These are phyloP conservation scores for Saccharomyces hybrid DNA, from an alignment of 1,139 yeast species.

Conservation along the genomic window DNA sequence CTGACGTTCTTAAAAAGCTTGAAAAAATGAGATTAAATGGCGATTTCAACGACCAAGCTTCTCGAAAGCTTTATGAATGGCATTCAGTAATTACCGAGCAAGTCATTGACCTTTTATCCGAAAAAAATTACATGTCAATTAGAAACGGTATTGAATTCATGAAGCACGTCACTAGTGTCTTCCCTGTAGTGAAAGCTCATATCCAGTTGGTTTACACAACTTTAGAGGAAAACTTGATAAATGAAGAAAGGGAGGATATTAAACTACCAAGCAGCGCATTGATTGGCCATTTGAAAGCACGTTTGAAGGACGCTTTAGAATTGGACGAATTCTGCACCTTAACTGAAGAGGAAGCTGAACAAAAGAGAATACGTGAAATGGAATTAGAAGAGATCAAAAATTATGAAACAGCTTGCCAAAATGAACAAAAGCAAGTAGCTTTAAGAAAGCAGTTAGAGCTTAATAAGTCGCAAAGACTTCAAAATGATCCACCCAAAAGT, in stretches of 20 bases:
- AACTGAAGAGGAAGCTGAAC: constrained; percentile 32
- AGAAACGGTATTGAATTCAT: constrained; percentile 75
- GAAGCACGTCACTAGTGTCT: constrained; percentile 56
- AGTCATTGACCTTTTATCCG: constrained; percentile 42
- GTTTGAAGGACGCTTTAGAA: constrained; percentile 50
- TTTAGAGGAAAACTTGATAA: constrained; percentile 42
- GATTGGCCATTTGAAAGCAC: constrained; percentile 60
- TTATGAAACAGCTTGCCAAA: constrained; percentile 24
- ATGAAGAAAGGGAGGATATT: constrained; percentile 72
- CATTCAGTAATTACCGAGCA: constrained; percentile 44
- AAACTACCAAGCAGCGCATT: constrained; percentile 73
- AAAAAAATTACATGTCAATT: constrained; percentile 65
- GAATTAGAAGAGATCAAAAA: constrained; percentile 23
- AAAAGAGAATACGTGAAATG: constrained; percentile 21
- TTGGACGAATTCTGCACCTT: constrained; percentile 49
- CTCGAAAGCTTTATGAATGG: constrained; percentile 46
- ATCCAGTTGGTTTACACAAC: constrained; percentile 47
- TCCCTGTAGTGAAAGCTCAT: constrained; percentile 65
- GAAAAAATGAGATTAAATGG: constrained; percentile 22
- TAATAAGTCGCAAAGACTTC: constrained; percentile 15
- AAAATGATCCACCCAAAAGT: constrained; percentile 7
- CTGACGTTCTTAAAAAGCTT: constrained; percentile 46
- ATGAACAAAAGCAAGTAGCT: constrained; percentile 27
- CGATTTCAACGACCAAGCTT: constrained; percentile 34
- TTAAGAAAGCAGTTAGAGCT: constrained; percentile 21